Conservation (phyloP, 805 yeast genomes). For the Spathaspora arborariae region DNA sequence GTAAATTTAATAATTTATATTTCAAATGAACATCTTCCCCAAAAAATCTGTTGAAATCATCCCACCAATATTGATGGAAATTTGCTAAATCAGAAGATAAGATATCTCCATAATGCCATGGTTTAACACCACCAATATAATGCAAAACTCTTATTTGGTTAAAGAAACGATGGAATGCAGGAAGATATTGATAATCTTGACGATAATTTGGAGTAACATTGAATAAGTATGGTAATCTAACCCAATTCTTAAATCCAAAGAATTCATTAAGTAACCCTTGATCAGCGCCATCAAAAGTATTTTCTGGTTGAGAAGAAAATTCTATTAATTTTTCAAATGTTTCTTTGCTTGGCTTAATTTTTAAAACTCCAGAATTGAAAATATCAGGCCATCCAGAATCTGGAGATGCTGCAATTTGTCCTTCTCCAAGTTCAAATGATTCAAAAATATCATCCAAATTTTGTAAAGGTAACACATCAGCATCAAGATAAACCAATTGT, state of each 20-base stretch:
- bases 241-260: constrained; percentile 27
- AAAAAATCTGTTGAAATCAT: constrained; percentile 19
- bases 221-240: constrained; percentile 28
- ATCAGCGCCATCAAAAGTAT: constrained; percentile 35
- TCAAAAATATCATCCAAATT: constrained; percentile 21
- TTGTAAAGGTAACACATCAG: constrained; percentile 24
- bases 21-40: constrained; percentile 13
- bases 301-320: constrained; percentile 8
- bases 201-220: constrained; percentile 31
- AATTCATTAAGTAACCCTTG: constrained; percentile 35
- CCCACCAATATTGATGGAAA: constrained; percentile 29
- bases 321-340: constrained; percentile 16
- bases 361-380: constrained; percentile 27
- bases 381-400: constrained; percentile 33
- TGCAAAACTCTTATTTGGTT: constrained; percentile 27
- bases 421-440: constrained; percentile 3
- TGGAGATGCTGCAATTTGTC: constrained; percentile 21
- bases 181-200: constrained; percentile 29
- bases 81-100: constrained; percentile 15
- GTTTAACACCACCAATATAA: constrained; percentile 30
- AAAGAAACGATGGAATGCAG: constrained; percentile 28
- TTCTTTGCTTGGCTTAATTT: constrained; percentile 17
- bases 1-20: constrained; percentile 12
- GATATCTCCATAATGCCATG: constrained; percentile 23
- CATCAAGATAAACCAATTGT: constrained; percentile 22